Evolutionary conservation across 75 land plant genomes (phyloP).

Genomic region (Gnetum montanum): DNA sequence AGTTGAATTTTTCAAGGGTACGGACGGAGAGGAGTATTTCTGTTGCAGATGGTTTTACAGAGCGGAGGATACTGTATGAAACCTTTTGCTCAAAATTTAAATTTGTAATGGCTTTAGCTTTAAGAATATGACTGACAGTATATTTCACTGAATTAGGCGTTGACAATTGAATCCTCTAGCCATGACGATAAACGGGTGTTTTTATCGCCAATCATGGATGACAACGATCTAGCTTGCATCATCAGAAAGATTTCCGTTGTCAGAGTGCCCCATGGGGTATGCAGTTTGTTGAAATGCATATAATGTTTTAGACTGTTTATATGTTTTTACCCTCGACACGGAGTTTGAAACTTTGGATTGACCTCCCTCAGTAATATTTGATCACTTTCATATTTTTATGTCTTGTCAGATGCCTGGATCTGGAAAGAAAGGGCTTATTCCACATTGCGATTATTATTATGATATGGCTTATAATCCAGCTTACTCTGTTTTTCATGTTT

Average conservation of each 20-base stretch:
- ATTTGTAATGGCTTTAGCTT: no score
- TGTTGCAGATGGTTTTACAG: slow-evolving; percentile 79
- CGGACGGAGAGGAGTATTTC: slow-evolving; percentile 39
- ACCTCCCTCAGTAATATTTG: no score
- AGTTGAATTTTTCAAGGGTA: slow-evolving; percentile 58
- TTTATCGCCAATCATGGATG: slow-evolving; percentile 66
- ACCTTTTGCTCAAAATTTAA: no score
- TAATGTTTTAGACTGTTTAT: no score
- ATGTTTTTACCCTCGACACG: neutral
- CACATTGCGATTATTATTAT: slow-evolving; percentile 64
- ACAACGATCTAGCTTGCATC: slow-evolving; percentile 69
- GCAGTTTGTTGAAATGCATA: neutral
- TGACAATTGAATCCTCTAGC: slow-evolving; percentile 20
- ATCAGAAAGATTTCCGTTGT: slow-evolving; percentile 36
- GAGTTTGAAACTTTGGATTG: neutral
- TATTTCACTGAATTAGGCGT: slow-evolving; percentile 35
- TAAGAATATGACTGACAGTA: no score
- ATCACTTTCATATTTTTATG: no score
- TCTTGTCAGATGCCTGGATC: no score
- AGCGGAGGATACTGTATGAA: slow-evolving; percentile 72
- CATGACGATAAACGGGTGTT: slow-evolving; percentile 62
- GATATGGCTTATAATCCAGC: slow-evolving; percentile 76
- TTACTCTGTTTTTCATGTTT: slow-evolving; percentile 58
- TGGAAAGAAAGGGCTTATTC: slow-evolving; percentile 16
- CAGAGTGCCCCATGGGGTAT: slow-evolving; percentile 29